Conservation (phyloP, 2,329 filamentous ascomycete species). For the Alternaria longipes region DNA sequence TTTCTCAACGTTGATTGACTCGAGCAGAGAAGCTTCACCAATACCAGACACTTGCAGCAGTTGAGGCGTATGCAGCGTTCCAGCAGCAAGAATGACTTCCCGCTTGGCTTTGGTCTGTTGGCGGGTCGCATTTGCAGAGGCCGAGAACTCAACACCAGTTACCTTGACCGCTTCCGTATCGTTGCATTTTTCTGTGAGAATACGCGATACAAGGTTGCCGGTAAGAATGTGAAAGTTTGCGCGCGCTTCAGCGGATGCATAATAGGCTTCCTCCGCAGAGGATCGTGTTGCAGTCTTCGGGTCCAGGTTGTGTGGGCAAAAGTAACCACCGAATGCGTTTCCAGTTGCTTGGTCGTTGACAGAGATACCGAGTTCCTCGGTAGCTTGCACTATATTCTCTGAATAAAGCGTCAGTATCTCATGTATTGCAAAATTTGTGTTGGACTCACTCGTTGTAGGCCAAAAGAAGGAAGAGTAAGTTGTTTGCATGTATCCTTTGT, state of each 20-base stretch:
- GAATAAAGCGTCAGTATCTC: background rate
- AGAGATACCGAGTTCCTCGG: conserved; percentile 25
- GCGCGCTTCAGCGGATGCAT: conserved; percentile 24
- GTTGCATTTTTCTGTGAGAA: conserved; percentile 22
- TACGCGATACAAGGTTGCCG: conserved; percentile 23
- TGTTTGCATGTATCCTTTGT: conserved; percentile 28
- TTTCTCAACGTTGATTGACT: conserved; percentile 27
- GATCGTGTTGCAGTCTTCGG: conserved; percentile 23
- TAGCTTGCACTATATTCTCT: conserved; percentile 33
- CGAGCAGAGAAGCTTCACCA: conserved; percentile 32
- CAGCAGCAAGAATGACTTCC: conserved; percentile 39
- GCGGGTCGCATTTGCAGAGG: conserved; percentile 19
- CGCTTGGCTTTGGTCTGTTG: conserved; percentile 28
- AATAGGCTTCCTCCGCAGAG: conserved; percentile 34
- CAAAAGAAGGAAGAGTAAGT: conserved; percentile 34
- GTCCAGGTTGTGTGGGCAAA: conserved; percentile 31
- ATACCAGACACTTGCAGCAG: conserved; percentile 41
- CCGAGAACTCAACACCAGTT: conserved; percentile 32
- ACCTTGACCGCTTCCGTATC: conserved; percentile 20
- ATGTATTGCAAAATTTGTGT: background rate
- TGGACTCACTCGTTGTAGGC: conserved; percentile 31
- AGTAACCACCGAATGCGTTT: conserved; percentile 34
- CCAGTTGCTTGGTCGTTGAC: conserved; percentile 33
- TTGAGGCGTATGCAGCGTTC: conserved; percentile 38
- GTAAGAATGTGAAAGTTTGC: conserved; percentile 34